phyloP scores from a whole-genome alignment of 148 eudicot genomes.

The Amaranthus hypochondriacus region DNA sequence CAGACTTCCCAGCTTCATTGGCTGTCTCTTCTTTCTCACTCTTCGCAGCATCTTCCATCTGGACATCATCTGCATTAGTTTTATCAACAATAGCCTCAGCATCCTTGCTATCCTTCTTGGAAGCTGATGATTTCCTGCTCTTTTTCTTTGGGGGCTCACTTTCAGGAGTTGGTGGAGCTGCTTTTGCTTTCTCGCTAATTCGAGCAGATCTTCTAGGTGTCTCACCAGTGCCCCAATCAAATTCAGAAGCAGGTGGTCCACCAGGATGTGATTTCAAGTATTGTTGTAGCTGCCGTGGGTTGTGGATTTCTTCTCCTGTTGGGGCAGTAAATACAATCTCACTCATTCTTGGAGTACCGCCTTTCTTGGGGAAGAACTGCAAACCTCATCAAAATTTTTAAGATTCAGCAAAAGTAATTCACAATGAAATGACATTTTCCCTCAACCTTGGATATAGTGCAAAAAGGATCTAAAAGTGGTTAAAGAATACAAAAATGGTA shows the following conservation, averaged over 20 bases:
- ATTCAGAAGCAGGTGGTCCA: constrained; percentile 63
- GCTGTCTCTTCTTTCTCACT: constrained; percentile 20
- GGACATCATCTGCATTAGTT: constrained; percentile 26
- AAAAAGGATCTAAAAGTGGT: not conserved
- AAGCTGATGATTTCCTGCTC: constrained; percentile 38
- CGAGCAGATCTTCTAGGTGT: constrained; percentile 85
- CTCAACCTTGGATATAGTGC: not conserved
- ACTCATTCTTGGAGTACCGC: constrained; percentile 70
- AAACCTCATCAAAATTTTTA: constrained; percentile 9
- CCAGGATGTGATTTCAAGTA: constrained; percentile 86
- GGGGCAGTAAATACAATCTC: constrained; percentile 79
- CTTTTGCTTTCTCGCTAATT: constrained; percentile 70
- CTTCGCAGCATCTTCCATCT: constrained; percentile 36
- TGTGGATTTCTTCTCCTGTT: constrained; percentile 83
- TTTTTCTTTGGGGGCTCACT: constrained; percentile 58
- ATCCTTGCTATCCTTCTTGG: constrained; percentile 47
- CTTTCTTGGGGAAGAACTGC: constrained; percentile 70
- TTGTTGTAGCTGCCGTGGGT: constrained; percentile 62
- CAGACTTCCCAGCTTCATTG: constrained; percentile 18
- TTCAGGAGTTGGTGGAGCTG: constrained; percentile 38
- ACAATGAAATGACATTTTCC: not conserved
- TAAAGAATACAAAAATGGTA: not conserved
- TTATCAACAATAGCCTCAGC: constrained; percentile 30
- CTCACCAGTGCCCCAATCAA: constrained; percentile 90
- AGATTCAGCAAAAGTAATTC: constrained; percentile 1